Evolutionary conservation across 148 eudicot genomes (phyloP).

Genomic region (Selenicereus undatus): DNA sequence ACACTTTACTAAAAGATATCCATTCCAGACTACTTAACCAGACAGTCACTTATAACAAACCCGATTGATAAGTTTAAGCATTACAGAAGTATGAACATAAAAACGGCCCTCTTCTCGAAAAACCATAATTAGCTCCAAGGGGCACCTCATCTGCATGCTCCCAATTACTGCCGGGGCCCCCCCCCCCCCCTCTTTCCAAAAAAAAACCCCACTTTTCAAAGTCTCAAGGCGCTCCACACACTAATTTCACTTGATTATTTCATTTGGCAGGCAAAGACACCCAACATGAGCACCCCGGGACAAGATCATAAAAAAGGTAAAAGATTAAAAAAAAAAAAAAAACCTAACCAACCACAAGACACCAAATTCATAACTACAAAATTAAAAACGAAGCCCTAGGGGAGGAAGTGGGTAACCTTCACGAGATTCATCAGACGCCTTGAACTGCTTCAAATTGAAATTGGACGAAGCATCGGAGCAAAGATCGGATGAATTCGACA

Average conservation of each 20-base stretch:
- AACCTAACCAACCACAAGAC: background rate
- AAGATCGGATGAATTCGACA: constrained; percentile 32
- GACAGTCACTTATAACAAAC: background rate
- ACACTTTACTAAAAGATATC: background rate
- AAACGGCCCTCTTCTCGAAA: too few species aligned
- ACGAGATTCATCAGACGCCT: constrained; percentile 38
- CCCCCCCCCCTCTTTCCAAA: background rate
- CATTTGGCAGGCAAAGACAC: background rate
- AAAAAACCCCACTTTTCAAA: too few species aligned
- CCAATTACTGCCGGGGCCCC: background rate
- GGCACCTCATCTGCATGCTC: background rate
- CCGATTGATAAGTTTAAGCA: background rate
- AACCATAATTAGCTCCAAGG: background rate
- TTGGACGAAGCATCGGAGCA: constrained; percentile 31
- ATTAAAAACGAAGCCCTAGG: background rate
- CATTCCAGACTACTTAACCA: background rate
- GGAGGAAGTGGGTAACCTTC: constrained; percentile 37
- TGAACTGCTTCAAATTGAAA: constrained; percentile 31
- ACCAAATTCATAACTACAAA: background rate
- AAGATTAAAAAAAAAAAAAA: background rate
- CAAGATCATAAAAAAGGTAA: background rate
- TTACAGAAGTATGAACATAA: background rate
- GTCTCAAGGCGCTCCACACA: background rate
- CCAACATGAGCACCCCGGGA: background rate
- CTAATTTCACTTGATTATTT: background rate